Conservation (phyloP, 768 basidiomycete genomes). For the Amanita rimosa region DNA sequence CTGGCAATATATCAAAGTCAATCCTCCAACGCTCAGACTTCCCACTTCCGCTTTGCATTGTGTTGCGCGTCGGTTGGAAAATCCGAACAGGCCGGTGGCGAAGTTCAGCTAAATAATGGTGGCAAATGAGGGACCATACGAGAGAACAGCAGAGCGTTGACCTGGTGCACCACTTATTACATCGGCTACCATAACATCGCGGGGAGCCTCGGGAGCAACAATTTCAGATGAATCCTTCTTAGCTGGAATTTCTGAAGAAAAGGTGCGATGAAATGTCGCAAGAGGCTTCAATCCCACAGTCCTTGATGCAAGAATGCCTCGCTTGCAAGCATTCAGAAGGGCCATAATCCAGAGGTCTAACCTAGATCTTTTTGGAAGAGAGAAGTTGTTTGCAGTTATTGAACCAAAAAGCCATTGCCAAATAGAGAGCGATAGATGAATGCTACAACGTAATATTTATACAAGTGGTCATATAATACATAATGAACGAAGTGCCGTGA, state of each 20-base stretch:
- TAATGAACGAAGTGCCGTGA: neutral
- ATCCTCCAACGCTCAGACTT: constrained; percentile 88
- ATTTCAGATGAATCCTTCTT: constrained; percentile 25
- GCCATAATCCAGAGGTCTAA: constrained; percentile 1
- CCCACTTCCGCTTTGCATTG: constrained; percentile 87
- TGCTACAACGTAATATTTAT: neutral
- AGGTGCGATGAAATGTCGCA: constrained; percentile 14
- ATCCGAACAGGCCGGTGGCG: constrained; percentile 83
- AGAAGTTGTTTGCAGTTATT: neutral
- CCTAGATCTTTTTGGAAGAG: neutral
- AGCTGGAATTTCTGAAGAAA: constrained; percentile 19
- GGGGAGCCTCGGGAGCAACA: constrained; percentile 33
- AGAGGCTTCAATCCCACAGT: constrained; percentile 12
- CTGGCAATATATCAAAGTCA: constrained; percentile 88
- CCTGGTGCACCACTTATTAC: constrained; percentile 80
- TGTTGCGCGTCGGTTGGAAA: constrained; percentile 86
- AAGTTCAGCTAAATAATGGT: constrained; percentile 49
- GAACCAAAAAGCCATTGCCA: neutral
- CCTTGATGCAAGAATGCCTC: constrained; percentile 11
- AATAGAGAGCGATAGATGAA: neutral
- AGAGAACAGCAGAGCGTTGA: constrained; percentile 21
- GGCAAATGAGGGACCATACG: neutral
- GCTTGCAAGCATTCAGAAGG: constrained; percentile 7
- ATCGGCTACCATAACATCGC: constrained; percentile 69
- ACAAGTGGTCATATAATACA: neutral